phyloP scores from a whole-genome alignment of 371 early-diverging fungal genomes.

The Mucor circinelloides region DNA sequence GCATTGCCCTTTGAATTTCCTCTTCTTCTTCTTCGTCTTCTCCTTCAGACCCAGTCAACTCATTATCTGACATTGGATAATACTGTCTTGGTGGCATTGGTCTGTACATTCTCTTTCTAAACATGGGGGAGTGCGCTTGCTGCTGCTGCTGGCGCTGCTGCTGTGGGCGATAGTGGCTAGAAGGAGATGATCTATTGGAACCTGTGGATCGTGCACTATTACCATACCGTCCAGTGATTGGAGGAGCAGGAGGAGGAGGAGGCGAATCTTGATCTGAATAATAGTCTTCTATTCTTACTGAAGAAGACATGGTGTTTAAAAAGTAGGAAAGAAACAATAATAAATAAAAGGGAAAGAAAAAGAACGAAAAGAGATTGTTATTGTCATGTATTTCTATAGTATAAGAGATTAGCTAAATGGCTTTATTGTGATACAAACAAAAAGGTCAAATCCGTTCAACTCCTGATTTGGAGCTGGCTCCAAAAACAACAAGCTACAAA shows the following conservation, averaged over 20 bases:
- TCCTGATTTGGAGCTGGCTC: background rate
- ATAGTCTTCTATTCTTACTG: slow-evolving; percentile 17
- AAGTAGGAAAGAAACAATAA: background rate
- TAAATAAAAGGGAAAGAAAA: background rate
- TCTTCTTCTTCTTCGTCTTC: slow-evolving; percentile 17
- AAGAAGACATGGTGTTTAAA: background rate
- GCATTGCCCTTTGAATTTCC: slow-evolving; percentile 12
- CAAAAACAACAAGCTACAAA: background rate
- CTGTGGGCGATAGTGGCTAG: background rate
- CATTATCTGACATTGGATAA: background rate
- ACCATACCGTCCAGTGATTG: background rate
- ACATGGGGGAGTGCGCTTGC: background rate
- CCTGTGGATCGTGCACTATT: background rate
- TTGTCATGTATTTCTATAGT: slow-evolving; percentile 5
- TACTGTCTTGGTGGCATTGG: background rate
- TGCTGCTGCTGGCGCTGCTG: background rate
- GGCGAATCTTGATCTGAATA: slow-evolving; percentile 18
- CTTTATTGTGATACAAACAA: slow-evolving; percentile 11
- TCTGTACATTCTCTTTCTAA: background rate
- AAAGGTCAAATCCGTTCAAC: background rate
- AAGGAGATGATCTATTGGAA: background rate
- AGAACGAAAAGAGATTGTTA: background rate
- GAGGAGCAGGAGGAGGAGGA: background rate
- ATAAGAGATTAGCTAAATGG: background rate
- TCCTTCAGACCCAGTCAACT: background rate